These are phyloP conservation scores for Singerocomus inundabilis DNA, from an alignment of 1,284 basidiomycete species.

Conservation along the genomic window DNA sequence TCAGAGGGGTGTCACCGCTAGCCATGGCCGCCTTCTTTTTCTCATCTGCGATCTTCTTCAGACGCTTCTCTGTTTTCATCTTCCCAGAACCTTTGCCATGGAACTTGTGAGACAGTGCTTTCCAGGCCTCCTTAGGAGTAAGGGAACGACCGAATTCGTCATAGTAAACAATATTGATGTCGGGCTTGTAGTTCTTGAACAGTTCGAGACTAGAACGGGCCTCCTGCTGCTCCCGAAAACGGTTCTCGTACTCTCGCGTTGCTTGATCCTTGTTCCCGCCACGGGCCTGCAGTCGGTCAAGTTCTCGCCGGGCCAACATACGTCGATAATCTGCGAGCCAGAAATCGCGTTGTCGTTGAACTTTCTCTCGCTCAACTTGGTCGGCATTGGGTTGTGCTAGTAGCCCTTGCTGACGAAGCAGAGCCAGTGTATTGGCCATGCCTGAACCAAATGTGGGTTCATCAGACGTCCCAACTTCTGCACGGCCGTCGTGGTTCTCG, in stretches of 20 bases:
- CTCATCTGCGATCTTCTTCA: constrained; percentile 94
- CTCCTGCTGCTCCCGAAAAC: constrained; percentile 87
- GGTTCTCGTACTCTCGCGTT: constrained; percentile 92
- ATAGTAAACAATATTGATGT: constrained; percentile 94
- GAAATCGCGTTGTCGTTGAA: constrained; percentile 82
- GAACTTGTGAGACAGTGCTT: constrained; percentile 92
- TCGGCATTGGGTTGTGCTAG: constrained; percentile 67
- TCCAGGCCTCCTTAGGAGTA: constrained; percentile 96
- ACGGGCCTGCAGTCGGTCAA: constrained; percentile 72
- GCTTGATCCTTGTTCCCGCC: constrained; percentile 91
- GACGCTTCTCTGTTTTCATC: constrained; percentile 91
- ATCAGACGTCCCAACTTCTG: constrained; percentile 57
- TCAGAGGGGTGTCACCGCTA: constrained; percentile 89
- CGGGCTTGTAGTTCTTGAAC: constrained; percentile 95
- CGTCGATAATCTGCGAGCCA: constrained; percentile 89
- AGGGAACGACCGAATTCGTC: constrained; percentile 93
- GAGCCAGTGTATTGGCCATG: constrained; percentile 84
- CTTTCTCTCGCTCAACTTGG: constrained; percentile 74
- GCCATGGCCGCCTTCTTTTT: constrained; percentile 88
- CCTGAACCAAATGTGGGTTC: constrained; percentile 79
- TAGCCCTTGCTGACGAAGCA: constrained; percentile 92
- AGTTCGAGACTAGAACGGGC: constrained; percentile 79
- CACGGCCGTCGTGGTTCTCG: constrained; percentile 32
- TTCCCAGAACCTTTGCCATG: constrained; percentile 93
- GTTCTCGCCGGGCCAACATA: constrained; percentile 73